Base-by-base conservation (phyloP, 75 land plant genomes). In the Cupressus sempervirens region DNA sequence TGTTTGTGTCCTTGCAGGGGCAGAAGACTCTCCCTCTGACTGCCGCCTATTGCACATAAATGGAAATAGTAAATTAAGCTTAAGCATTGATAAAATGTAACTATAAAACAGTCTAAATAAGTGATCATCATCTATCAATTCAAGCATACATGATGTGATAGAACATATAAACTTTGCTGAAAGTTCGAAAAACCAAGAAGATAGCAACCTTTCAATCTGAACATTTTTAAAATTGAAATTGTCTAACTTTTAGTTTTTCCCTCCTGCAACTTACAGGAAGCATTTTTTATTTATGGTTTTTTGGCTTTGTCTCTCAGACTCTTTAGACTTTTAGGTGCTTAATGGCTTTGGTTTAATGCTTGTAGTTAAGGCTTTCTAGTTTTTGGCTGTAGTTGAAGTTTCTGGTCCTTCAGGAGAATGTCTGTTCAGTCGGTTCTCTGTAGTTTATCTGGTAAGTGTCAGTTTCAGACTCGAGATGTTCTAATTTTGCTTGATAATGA, bases 21-120 rank as follows among this genome's bases (percentile, higher is more conserved):
- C 65, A 43, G 87, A 43, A 58, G 89, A 32, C 62, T 94, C 98
- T 18, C 88, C 94, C 88, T 81, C 88, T 34, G 68, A 20, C 58
- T 91, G 92, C 84, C 89, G 89, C 87, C 96, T 95, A 26, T 26
- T 50, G 45, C 40, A 43, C 32, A 45, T 45, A 11, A 76, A 43
- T n/a, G 30, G 45, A 79, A 43, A 45, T 45, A 43, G 81, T 18
- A 45, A 79, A n/a, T 11, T 8, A 45, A 79, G 81, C 81, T 45
- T 45, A 41, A 40, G 20, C 14, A 43, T 79, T 11, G 7, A 18
- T 26, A 26, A 45, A 12, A 11, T 45, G 30, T 79, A 26, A n/a
- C 14, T 1, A 43, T 40, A 45, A 12, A 11, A 72, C 32, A 30
- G 32, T 72, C 30, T 72, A 30, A 72, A 72, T 14, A 30, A 3